Conservation (phyloP, 2,329 filamentous ascomycete species). For the Aureobasidium zeae region DNA sequence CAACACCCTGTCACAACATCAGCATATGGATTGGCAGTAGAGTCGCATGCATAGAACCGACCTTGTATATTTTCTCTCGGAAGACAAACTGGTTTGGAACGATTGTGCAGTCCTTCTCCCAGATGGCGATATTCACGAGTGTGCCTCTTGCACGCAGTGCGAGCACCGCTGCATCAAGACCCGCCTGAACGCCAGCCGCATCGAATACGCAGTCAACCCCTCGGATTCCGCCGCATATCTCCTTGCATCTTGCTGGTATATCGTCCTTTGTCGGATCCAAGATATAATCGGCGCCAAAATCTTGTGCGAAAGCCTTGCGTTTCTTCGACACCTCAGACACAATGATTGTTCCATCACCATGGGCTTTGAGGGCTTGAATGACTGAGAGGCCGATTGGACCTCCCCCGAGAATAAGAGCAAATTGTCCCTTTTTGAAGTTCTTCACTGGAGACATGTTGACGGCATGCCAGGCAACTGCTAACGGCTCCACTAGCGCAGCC, state of each 20-base stretch:
- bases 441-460: constrained; percentile 38
- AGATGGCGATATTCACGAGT: constrained; percentile 48
- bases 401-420: constrained; percentile 43
- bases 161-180: constrained; percentile 41
- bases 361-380: constrained; percentile 38
- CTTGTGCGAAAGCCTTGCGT: constrained; percentile 41
- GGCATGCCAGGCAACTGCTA: constrained; percentile 49
- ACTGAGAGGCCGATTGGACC: constrained; percentile 47
- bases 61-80: constrained; percentile 44
- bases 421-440: constrained; percentile 36
- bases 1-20: constrained; percentile 29
- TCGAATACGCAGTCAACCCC: constrained; percentile 46
- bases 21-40: not conserved
- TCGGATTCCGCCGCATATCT: constrained; percentile 33
- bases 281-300: constrained; percentile 45
- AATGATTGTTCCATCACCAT: constrained; percentile 41
- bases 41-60: not conserved
- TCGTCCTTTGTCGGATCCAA: constrained; percentile 44
- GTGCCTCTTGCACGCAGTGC: constrained; percentile 43
- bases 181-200: constrained; percentile 44
- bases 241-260: constrained; percentile 35
- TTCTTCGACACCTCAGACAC: constrained; percentile 43
- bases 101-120: constrained; percentile 44
- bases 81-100: constrained; percentile 44
- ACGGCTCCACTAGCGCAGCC: constrained; percentile 45